phyloP scores from a whole-genome alignment of 805 yeast species.

The Kodamaea neixiangensis region DNA sequence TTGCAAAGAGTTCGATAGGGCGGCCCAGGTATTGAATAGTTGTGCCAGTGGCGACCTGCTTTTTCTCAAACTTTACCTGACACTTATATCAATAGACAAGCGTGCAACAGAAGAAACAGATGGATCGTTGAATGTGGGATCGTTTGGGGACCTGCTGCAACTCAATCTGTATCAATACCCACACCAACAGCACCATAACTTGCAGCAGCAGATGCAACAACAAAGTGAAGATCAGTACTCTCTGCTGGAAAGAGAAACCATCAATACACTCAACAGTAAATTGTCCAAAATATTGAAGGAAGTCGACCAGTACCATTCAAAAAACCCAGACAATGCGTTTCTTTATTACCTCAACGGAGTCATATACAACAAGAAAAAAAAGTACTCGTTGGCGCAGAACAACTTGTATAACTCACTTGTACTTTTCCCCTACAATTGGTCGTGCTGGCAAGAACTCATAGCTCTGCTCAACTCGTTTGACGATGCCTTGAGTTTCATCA shows the following conservation, averaged over 20 bases:
- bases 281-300: constrained; percentile 41
- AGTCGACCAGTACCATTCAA: constrained; percentile 33
- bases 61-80: constrained; percentile 70
- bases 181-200: constrained; percentile 20
- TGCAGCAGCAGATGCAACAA: constrained; percentile 21
- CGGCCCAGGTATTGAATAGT: constrained; percentile 57
- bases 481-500: constrained; percentile 50
- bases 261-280: constrained; percentile 27
- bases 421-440: constrained; percentile 86
- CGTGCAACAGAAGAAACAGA: constrained; percentile 69
- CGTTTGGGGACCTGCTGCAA: constrained; percentile 13
- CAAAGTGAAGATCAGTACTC: neutral
- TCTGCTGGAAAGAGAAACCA: constrained; percentile 14
- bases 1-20: constrained; percentile 82
- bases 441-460: constrained; percentile 84
- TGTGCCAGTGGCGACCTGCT: constrained; percentile 52
- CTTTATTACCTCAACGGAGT: constrained; percentile 74
- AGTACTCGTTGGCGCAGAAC: constrained; percentile 59
- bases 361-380: constrained; percentile 61
- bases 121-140: constrained; percentile 53
- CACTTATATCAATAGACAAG: constrained; percentile 77
- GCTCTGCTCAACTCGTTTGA: constrained; percentile 61
- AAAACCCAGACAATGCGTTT: constrained; percentile 48
- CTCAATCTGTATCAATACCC: neutral
- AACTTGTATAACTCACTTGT: constrained; percentile 61